Conservation (phyloP, 345 rosid genomes). For the Ceriops zippeliana region DNA sequence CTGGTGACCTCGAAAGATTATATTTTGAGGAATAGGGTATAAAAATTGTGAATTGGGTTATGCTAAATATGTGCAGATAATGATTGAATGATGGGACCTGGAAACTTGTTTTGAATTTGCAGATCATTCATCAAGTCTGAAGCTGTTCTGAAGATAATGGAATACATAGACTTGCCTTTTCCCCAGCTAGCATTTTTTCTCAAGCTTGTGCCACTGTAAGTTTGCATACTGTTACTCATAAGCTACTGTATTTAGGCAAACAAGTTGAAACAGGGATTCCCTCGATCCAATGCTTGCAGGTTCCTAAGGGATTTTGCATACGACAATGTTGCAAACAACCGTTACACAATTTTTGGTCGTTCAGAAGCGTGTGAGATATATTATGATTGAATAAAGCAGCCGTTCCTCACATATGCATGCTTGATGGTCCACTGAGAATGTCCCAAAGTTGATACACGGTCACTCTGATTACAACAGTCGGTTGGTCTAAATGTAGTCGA, state of each 20-base stretch:
- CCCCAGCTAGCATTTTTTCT: slow-evolving; percentile 77
- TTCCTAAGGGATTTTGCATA: slow-evolving; percentile 63
- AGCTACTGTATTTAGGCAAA: not conserved
- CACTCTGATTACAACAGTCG: not conserved
- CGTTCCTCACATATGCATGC: not conserved
- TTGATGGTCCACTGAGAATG: slow-evolving; percentile 4
- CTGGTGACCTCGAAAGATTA: not conserved
- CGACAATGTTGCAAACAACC: slow-evolving; percentile 73
- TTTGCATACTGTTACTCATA: not conserved
- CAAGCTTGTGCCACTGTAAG: slow-evolving; percentile 72
- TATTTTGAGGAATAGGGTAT: not conserved
- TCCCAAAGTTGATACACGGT: not conserved
- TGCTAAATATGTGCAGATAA: not conserved
- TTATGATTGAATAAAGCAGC: slow-evolving; percentile 16
- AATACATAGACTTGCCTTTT: slow-evolving; percentile 71
- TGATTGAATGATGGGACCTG: not conserved
- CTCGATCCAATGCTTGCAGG: slow-evolving; percentile 36
- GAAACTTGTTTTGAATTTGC: slow-evolving; percentile 14
- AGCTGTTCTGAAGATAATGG: slow-evolving; percentile 85
- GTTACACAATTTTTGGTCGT: slow-evolving; percentile 69
- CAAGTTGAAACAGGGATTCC: not conserved
- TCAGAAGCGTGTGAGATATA: slow-evolving; percentile 82
- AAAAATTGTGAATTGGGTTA: not conserved
- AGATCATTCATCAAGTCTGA: slow-evolving; percentile 83
- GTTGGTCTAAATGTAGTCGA: no score